Evolutionary conservation across 2,329 filamentous ascomycete species (phyloP), one percentile per base, ranked within the genome.

Genomic region (Escovopsis weberi): DNA sequence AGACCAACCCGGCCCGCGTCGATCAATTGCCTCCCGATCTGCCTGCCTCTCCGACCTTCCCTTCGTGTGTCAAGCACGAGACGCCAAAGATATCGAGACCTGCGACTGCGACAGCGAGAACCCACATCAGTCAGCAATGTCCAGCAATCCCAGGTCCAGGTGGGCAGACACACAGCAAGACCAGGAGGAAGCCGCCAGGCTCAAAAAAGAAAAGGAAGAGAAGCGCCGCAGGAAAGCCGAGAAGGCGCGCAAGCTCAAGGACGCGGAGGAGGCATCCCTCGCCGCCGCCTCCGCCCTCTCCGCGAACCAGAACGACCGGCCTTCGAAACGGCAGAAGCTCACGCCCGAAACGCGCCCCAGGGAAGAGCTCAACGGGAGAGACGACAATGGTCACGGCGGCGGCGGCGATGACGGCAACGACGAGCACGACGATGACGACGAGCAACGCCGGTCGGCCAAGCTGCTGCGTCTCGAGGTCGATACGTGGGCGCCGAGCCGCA

Each of bases 161-260:
- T 98, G 91, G 91, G 85, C 84, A 50, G 76, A 87, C 55, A 78
- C 82, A 38, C 84, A 85, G 52, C 85, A 87, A 51, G 87, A 95
- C 58, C 77, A 78, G 19, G 83, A 77, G 37, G 70, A 81, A 36
- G 80, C 85, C 46, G 78, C 79, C 18, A 77, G 79, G 55, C 71
- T 78, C 43, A 89, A 82, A 62, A 74, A 70, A 48, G 85, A 91
- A 58, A 95, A 89, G 64, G 86, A 94, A 62, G 82, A 87, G 55
- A 94, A 91, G 70, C 86, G 83, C 63, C 80, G 83, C 40, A 66
- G 78, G 40, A 95, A 91, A 61, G 81, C 79, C 26, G 82, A 88
- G 57, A 93, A 87, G 61, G 82, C 84, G 51, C 79, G 78, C 45
- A 75, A 75, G 54, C 69, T 75, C 33, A 78, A 84, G 49, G 73